A percentile compares a stretch with the other conserved stretches of the same genome.
phyloP scores from a whole-genome alignment of 169 alveolate species.

The Ichthyophthirius multifiliis region DNA sequence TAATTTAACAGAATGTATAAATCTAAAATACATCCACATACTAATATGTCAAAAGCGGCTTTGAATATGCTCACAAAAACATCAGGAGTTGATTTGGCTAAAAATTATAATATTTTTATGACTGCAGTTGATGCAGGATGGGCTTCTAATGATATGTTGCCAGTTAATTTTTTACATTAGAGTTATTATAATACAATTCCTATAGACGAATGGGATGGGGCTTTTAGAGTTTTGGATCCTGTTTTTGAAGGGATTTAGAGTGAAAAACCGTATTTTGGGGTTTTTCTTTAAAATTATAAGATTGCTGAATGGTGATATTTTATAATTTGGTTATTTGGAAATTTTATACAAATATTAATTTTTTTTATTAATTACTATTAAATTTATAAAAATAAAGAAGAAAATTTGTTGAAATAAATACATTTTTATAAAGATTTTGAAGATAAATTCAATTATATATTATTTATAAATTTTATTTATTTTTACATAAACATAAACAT shows the following conservation, averaged over 20 bases:
- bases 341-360: too few species aligned
- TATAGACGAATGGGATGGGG: constrained; percentile 71
- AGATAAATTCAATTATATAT: too few species aligned
- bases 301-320: constrained; percentile 50
- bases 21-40: constrained; percentile 79
- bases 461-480: too few species aligned
- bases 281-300: constrained; percentile 43
- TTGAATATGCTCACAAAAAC: constrained; percentile 83
- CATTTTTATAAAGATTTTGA: too few species aligned
- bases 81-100: constrained; percentile 62
- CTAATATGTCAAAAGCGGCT: constrained; percentile 88
- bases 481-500: too few species aligned
- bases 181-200: constrained; percentile 45
- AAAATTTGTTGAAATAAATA: too few species aligned
- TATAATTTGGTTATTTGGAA: too few species aligned
- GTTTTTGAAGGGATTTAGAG: constrained; percentile 17
- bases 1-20: constrained; percentile 63
- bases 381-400: too few species aligned
- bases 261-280: constrained; percentile 18
- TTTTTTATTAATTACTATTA: too few species aligned
- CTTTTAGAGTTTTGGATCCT: constrained; percentile 62
- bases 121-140: constrained; percentile 75
- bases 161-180: neutral
- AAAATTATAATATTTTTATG: constrained; percentile 54
- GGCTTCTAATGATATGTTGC: constrained; percentile 60